Percentiles rank a stretch among this genome's conserved stretches.
These are phyloP conservation scores for Mallotus repandus DNA, from an alignment of 441 rosid species.

Conservation along the genomic window DNA sequence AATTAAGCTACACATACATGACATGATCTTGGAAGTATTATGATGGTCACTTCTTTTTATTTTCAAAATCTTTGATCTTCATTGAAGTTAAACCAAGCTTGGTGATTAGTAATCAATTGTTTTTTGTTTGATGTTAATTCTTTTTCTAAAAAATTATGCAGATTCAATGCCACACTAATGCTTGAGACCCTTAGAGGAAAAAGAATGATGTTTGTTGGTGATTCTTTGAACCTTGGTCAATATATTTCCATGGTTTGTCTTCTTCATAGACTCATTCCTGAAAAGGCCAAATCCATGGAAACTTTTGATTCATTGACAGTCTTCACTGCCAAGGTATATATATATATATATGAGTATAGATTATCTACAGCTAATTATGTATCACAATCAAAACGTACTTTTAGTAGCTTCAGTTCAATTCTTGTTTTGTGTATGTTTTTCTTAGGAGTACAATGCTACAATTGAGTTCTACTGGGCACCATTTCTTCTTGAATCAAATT, in stretches of 20 bases:
- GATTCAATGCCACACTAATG: constrained; percentile 80
- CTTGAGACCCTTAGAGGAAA: constrained; percentile 75
- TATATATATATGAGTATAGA: neutral
- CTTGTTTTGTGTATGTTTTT: neutral
- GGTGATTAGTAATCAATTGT: too few species aligned
- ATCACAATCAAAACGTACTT: too few species aligned
- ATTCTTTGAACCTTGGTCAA: constrained; percentile 87
- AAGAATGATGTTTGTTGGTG: constrained; percentile 90
- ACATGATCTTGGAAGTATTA: too few species aligned
- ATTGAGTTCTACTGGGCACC: constrained; percentile 98
- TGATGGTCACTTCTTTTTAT: too few species aligned
- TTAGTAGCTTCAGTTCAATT: neutral
- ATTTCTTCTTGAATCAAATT: constrained; percentile 84
- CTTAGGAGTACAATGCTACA: constrained; percentile 84
- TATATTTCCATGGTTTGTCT: constrained; percentile 77
- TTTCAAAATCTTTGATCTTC: too few species aligned
- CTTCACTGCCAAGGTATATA: constrained; percentile 65
- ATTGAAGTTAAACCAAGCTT: too few species aligned
- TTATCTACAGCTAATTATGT: too few species aligned
- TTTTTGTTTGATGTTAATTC: too few species aligned
- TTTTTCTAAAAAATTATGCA: constrained; percentile 14
- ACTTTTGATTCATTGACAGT: constrained; percentile 65
- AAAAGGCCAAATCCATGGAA: constrained; percentile 67
- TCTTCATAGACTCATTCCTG: constrained; percentile 67
- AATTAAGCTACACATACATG: too few species aligned